phyloP scores from a whole-genome alignment of 2,329 filamentous ascomycete species.

The Talaromyces amestolkiae region DNA sequence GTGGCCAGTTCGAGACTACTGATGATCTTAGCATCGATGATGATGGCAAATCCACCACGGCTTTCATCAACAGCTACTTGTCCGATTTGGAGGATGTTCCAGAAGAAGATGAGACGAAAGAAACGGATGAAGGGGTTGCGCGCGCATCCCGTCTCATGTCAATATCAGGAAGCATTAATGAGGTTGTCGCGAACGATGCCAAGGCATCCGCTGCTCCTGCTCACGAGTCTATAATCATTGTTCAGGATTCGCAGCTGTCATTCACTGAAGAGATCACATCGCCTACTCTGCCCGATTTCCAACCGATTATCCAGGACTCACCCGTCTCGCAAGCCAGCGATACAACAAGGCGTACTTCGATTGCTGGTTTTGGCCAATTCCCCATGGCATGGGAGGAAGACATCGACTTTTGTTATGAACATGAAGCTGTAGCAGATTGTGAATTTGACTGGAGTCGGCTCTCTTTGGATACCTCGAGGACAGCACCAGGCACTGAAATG shows the following conservation, averaged over 20 bases:
- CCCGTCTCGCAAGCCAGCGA: constrained; percentile 23
- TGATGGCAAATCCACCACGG: constrained; percentile 35
- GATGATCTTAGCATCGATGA: constrained; percentile 21
- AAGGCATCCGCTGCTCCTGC: constrained; percentile 20
- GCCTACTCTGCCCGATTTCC: constrained; percentile 35
- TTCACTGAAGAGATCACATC: constrained; percentile 49
- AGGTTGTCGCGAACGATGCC: constrained; percentile 18
- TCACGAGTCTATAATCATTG: constrained; percentile 33
- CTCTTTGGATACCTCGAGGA: constrained; percentile 32
- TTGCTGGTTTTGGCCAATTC: constrained; percentile 29
- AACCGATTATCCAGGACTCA: constrained; percentile 21
- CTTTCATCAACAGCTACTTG: constrained; percentile 41
- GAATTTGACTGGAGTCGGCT: constrained; percentile 57
- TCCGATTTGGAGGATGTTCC: constrained; percentile 46
- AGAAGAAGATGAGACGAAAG: constrained; percentile 43
- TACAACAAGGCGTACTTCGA: constrained; percentile 21
- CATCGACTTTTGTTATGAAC: constrained; percentile 62
- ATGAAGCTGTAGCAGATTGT: constrained; percentile 59
- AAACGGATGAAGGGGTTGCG: constrained; percentile 22
- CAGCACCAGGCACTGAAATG: constrained; percentile 6
- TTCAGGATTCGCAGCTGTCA: constrained; percentile 34
- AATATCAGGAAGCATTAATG: constrained; percentile 24
- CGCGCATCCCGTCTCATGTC: not conserved
- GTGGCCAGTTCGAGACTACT: not conserved
- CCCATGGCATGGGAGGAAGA: constrained; percentile 59